Base-by-base conservation (phyloP, 495 filamentous ascomycete genomes). In the Cercophora newfieldiana region DNA sequence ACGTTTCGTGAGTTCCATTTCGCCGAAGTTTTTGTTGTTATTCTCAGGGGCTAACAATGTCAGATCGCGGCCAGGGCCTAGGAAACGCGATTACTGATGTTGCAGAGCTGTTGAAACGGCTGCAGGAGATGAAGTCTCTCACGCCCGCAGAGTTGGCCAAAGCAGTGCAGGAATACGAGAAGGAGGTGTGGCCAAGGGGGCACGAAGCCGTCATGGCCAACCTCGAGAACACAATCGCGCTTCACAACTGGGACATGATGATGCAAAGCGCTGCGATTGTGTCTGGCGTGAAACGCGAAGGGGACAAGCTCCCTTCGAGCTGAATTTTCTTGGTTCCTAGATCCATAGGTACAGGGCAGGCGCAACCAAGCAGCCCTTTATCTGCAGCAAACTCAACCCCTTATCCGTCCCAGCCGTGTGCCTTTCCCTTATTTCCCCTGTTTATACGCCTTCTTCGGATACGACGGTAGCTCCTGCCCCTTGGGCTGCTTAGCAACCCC, bases 41-140 rank as follows among this genome's bases (percentile, higher is more conserved):
- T 7, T 0, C 1, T 12, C 2, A 51, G 18, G 6, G 33, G 16
- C 49, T 53, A n/a, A 31, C 28, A 31, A 33, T 30, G 25, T 64
- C 66, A 68, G 74, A 85, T 57, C 78, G 83, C 16, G 83, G 81
- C 2, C 83, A 85, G 69, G 83, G 82, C 0, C 68, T 84, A 14
- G 82, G 83, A 29, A 79, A 83, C 61, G 75, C 77, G 21, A 78
- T 85, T 48, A 76, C 75, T 2, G 82, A 85, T 66, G 77, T 70
- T 0, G 71, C 72, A 5, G 71, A 78, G 63, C 63, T 81, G 12
- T 61, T 71, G 8, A 69, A 66, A 10, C 69, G 68, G 10, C 61
- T 79, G 19, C 26, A 68, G 3, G 64, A 65, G 18, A 70, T 79
- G 60, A 67, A 63, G 55, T 48, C 56, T 21, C 66, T 71, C 2